Evolutionary conservation across 768 basidiomycete genomes (phyloP).

Genomic region (Ramaria sp.): DNA sequence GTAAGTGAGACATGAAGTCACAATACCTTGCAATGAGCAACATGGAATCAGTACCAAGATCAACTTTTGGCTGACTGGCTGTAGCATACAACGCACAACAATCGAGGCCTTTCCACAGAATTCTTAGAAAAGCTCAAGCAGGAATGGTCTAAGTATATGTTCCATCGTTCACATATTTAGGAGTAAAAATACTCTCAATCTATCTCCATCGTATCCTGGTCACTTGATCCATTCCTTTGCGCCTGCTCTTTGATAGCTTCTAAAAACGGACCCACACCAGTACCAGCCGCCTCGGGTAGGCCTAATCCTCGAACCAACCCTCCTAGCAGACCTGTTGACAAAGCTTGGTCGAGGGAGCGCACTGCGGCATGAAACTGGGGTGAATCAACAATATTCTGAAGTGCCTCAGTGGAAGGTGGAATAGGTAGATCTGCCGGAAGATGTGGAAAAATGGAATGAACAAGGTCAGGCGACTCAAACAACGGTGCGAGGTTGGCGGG

Average conservation of each 20-base stretch:
- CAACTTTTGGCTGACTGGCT: no score
- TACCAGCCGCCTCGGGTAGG: conserved; percentile 76
- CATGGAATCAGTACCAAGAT: no score
- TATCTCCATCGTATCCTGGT: conserved; percentile 44
- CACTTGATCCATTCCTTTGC: conserved; percentile 26
- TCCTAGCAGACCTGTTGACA: conserved; percentile 70
- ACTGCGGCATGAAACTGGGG: conserved; percentile 79
- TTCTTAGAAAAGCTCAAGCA: no score
- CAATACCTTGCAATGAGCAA: no score
- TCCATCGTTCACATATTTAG: no score
- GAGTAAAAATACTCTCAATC: conserved; percentile 30
- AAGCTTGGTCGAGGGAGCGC: conserved; percentile 70
- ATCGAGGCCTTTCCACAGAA: no score
- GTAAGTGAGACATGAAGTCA: no score
- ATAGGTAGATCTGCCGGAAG: conserved; percentile 69
- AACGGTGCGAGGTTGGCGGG: conserved; percentile 62
- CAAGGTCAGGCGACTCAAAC: conserved; percentile 56
- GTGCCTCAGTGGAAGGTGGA: conserved; percentile 55
- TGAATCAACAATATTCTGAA: conserved; percentile 69
- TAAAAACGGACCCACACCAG: conserved; percentile 68
- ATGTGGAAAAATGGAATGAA: conserved; percentile 65
- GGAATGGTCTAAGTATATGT: no score
- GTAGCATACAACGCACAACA: no score
- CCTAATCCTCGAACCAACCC: conserved; percentile 70
- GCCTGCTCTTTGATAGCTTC: conserved; percentile 72